phyloP scores from a whole-genome alignment of 2,329 filamentous ascomycete species.

The Colletotrichum theobromicola region DNA sequence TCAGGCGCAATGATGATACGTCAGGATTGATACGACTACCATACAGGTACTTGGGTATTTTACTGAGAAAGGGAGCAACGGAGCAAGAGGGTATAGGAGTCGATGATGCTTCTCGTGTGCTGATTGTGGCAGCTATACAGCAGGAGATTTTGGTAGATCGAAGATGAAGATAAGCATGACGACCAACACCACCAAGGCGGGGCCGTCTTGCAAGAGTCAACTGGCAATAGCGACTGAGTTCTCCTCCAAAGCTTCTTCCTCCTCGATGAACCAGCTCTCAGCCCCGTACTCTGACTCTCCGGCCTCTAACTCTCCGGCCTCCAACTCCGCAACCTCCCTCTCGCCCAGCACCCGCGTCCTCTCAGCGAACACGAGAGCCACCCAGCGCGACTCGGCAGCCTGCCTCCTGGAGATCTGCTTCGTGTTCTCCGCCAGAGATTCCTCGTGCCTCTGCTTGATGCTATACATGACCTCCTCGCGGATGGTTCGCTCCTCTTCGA shows the following conservation, averaged over 20 bases:
- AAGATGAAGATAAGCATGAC: background rate
- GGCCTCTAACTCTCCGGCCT: slow-evolving; percentile 42
- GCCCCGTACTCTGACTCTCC: slow-evolving; percentile 45
- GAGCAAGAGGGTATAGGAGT: background rate
- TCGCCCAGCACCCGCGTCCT: slow-evolving; percentile 46
- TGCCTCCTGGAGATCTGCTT: slow-evolving; percentile 37
- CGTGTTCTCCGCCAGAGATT: slow-evolving; percentile 29
- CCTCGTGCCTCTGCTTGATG: slow-evolving; percentile 34
- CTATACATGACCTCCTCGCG: slow-evolving; percentile 49
- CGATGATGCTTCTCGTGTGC: background rate
- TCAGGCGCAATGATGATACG: slow-evolving; percentile 4
- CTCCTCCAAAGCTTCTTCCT: background rate
- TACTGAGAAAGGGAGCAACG: background rate
- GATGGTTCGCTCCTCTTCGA: slow-evolving; percentile 45
- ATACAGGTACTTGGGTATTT: background rate
- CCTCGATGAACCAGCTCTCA: background rate
- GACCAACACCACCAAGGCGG: background rate
- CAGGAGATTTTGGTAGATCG: background rate
- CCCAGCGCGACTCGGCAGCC: slow-evolving; percentile 53
- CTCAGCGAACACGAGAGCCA: slow-evolving; percentile 48
- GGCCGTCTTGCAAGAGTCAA: background rate
- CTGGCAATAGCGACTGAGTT: background rate
- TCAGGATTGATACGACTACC: background rate
- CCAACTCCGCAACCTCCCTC: slow-evolving; percentile 47
- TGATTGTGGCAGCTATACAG: background rate